Base-by-base conservation (phyloP, 495 filamentous ascomycete species). In the Penicillium dipodomyicola region DNA sequence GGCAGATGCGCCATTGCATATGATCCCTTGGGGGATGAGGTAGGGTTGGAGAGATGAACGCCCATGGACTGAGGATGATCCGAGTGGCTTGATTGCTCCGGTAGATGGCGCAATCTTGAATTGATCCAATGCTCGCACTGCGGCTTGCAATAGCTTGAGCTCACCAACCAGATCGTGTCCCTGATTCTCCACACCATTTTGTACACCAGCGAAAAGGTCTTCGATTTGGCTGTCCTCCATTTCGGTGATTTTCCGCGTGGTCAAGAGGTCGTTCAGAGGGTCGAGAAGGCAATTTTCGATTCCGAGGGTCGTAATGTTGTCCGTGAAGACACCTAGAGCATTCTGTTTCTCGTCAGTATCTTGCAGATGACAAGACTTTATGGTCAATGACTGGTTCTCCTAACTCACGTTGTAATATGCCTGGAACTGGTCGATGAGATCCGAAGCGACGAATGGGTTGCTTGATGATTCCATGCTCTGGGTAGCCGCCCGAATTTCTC, bases 241-340 rank as follows among this genome's bases (percentile, higher is more conserved):
- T 11, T 64, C 47, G 19, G 57, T 66, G 42, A 77, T 55, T 1
- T 53, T 63, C 2, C 66, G 64, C 30, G 65, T 64, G 25, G 67
- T 71, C 50, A 77, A 67, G 1, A 75, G 52, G 3, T 27, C 2
- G 12, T 59, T 47, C 0, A 76, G 60, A 25, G 67, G 69, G 3
- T 4, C 9, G 8, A 88, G 67, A 39, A 88, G 74, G 62, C 81
- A 82, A 27, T 76, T 72, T 49, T 88, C 85, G 32, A 86, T 80
- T 4, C 78, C 85, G 39, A 85, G 72, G 5, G 76, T 77, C 15
- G 80, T 74, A 25, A 88, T 58, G 42, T 87, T 82, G 37, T 89
- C 83, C n/a, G 85, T 67, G 62, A 89, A 86, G 0, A 74, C 77
- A 57, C 80, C 76, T 50, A 85, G 64, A 0, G 85, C 79, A 60